Percentiles rank a stretch among this genome's conserved stretches.
These are phyloP conservation scores for Wallacemonas sp. DNA, from an alignment of 208 protist genomes.

Conservation along the genomic window DNA sequence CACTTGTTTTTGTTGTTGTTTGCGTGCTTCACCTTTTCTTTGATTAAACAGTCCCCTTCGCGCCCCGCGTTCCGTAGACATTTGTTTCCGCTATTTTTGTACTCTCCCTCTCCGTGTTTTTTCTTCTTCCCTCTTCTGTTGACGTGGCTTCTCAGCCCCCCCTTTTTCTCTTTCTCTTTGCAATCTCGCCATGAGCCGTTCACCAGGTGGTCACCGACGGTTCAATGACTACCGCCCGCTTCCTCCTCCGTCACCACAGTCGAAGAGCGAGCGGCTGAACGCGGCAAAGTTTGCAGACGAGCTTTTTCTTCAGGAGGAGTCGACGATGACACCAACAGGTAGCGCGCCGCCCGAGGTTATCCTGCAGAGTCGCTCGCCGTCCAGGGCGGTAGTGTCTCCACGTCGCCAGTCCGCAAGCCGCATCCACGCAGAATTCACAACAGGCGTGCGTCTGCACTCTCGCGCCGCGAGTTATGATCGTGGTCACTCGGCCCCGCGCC, in stretches of 20 bases:
- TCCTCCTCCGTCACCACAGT: not conserved
- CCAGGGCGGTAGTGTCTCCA: not conserved
- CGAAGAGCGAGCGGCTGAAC: slow-evolving; percentile 8
- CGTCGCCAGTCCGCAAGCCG: not conserved
- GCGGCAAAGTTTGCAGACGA: not conserved
- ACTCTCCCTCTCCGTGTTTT: not conserved
- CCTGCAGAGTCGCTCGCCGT: slow-evolving; percentile 6
- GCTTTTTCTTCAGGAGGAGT: slow-evolving; percentile 1
- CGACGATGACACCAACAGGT: not conserved
- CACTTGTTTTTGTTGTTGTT: not conserved
- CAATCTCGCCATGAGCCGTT: not conserved
- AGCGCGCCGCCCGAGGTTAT: not conserved
- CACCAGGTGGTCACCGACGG: not conserved
- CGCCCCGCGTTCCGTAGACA: too few species aligned
- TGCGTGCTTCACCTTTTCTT: not conserved
- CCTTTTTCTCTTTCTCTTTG: not conserved
- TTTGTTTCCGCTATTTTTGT: too few species aligned
- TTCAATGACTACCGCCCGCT: slow-evolving; percentile 11
- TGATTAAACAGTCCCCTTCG: too few species aligned
- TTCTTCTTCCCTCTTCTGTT: not conserved
- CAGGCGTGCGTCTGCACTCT: slow-evolving; percentile 10
- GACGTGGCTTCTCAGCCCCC: too few species aligned
- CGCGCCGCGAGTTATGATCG: slow-evolving; percentile 2
- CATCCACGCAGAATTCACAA: not conserved
- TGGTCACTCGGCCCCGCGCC: slow-evolving; percentile 2